Evolutionary conservation across 2,329 filamentous ascomycete species (phyloP).

Genomic region (Fusarium denticulatum): DNA sequence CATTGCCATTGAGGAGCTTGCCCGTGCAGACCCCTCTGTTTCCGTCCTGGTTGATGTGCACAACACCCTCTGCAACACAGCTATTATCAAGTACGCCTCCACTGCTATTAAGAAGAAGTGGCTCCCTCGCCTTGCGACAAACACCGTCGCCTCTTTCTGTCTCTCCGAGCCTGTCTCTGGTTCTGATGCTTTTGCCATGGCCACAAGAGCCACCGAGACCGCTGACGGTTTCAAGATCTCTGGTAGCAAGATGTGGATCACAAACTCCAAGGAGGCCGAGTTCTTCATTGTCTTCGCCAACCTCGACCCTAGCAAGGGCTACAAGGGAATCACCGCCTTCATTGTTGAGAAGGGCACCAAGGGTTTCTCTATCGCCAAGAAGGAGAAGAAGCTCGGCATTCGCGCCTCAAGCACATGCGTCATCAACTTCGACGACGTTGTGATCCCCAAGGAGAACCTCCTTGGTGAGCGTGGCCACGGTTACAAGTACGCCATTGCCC

Average conservation of each 20-base stretch:
- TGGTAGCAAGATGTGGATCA: slow-evolving; percentile 99
- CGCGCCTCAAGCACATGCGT: slow-evolving; percentile 96
- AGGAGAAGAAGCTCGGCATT: slow-evolving; percentile 99
- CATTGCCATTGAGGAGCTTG: slow-evolving; percentile 95
- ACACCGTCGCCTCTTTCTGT: slow-evolving; percentile 92
- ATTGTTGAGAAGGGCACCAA: slow-evolving; percentile 89
- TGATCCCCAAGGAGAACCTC: slow-evolving; percentile 87
- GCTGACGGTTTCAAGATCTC: slow-evolving; percentile 85
- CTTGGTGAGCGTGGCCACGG: slow-evolving; percentile 90
- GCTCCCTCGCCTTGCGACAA: slow-evolving; percentile 88
- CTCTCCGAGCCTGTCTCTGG: slow-evolving; percentile 92
- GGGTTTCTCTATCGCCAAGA: slow-evolving; percentile 96
- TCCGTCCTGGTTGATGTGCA: slow-evolving; percentile 97
- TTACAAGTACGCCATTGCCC: slow-evolving; percentile 96
- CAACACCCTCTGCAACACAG: slow-evolving; percentile 97
- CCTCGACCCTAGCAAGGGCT: slow-evolving; percentile 88
- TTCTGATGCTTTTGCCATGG: slow-evolving; percentile 94
- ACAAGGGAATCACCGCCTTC: slow-evolving; percentile 97
- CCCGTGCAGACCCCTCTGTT: slow-evolving; percentile 91
- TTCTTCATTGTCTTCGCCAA: slow-evolving; percentile 99
- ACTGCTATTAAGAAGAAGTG: slow-evolving; percentile 82
- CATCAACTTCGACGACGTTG: slow-evolving; percentile 95
- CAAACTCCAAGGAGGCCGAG: slow-evolving; percentile 91
- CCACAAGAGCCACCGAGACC: slow-evolving; percentile 88
- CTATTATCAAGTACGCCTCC: slow-evolving; percentile 85